phyloP scores from a whole-genome alignment of 2,329 filamentous ascomycete species.

The Exutisphaerella laricina region DNA sequence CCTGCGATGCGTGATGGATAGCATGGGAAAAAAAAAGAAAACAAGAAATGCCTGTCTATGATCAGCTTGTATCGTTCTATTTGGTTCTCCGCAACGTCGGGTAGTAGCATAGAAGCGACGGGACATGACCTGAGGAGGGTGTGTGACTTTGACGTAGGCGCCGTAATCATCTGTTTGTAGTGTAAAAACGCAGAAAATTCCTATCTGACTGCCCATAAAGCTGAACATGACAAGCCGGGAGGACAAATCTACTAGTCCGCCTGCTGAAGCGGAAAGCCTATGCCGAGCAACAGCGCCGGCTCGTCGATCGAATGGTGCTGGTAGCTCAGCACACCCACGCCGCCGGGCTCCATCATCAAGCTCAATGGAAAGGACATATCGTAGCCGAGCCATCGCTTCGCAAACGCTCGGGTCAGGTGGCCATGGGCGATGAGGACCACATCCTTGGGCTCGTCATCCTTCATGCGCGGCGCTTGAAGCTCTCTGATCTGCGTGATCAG shows the following conservation, averaged over 20 bases:
- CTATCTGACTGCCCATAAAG: too few relatives aligned
- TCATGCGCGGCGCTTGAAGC: conserved; percentile 47
- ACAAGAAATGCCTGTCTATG: neutral
- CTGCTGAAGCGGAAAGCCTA: conserved; percentile 58
- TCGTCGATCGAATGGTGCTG: conserved; percentile 74
- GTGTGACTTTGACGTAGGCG: too few relatives aligned
- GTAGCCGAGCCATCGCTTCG: conserved; percentile 73
- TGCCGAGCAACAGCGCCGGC: conserved; percentile 72
- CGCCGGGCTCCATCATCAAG: conserved; percentile 76
- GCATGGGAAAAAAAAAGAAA: neutral
- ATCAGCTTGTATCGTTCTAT: too few relatives aligned
- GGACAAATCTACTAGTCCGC: too few relatives aligned
- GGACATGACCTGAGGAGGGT: too few relatives aligned
- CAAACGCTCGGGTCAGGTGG: conserved; percentile 76
- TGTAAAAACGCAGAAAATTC: too few relatives aligned
- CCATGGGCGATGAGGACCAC: conserved; percentile 79
- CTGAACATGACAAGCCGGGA: too few relatives aligned
- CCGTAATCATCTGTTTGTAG: too few relatives aligned
- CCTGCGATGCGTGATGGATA: neutral
- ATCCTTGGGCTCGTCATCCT: conserved; percentile 50
- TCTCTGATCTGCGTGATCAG: conserved; percentile 67
- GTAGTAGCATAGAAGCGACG: too few relatives aligned
- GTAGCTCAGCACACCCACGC: conserved; percentile 75
- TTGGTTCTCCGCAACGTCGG: too few relatives aligned
- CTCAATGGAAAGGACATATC: conserved; percentile 61